phyloP scores from a whole-genome alignment of 1,284 basidiomycete genomes.

The Cutaneotrichosporon daszewskae region DNA sequence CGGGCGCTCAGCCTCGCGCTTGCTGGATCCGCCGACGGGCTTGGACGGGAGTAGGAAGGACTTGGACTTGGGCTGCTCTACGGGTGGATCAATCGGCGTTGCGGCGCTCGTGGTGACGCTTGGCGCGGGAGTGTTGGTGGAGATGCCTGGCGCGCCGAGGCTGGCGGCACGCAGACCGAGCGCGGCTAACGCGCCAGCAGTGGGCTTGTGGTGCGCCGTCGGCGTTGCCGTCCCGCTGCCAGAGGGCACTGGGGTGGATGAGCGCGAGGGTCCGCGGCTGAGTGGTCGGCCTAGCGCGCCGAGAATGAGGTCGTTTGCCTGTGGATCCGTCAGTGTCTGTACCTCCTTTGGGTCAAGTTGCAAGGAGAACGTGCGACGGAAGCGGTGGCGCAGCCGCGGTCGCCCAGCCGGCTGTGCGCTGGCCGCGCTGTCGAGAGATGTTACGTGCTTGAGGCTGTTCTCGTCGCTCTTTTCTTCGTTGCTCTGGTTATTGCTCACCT shows the following conservation, averaged over 20 bases:
- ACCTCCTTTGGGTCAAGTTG: too few species aligned
- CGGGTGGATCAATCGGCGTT: too few species aligned
- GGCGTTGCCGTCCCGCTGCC: not conserved
- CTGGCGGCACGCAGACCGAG: slow-evolving; percentile 33
- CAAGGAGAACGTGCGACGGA: not conserved
- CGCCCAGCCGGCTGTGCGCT: too few species aligned
- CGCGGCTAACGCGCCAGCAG: slow-evolving; percentile 33
- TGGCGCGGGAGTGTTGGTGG: too few species aligned
- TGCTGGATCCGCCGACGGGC: not conserved
- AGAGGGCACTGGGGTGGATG: not conserved
- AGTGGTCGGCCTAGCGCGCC: slow-evolving; percentile 7
- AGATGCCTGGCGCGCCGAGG: slow-evolving; percentile 22
- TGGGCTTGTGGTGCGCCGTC: slow-evolving; percentile 16
- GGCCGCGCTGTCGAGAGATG: too few species aligned
- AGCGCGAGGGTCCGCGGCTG: not conserved
- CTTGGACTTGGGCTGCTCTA: not conserved
- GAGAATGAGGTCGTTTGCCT: slow-evolving; percentile 17
- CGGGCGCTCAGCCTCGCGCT: slow-evolving; percentile 4
- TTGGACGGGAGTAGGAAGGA: slow-evolving; percentile 1
- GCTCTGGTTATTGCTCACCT: slow-evolving; percentile 23
- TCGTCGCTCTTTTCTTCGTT: too few species aligned
- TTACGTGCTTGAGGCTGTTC: too few species aligned
- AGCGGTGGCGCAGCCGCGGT: too few species aligned
- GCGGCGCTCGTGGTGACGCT: too few species aligned
- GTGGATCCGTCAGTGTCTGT: too few species aligned